Percentiles rank a stretch among this genome's conserved stretches.
Evolutionary conservation across 352 stramenopile genomes (phyloP).

Genomic region (Pythium dissotocum): DNA sequence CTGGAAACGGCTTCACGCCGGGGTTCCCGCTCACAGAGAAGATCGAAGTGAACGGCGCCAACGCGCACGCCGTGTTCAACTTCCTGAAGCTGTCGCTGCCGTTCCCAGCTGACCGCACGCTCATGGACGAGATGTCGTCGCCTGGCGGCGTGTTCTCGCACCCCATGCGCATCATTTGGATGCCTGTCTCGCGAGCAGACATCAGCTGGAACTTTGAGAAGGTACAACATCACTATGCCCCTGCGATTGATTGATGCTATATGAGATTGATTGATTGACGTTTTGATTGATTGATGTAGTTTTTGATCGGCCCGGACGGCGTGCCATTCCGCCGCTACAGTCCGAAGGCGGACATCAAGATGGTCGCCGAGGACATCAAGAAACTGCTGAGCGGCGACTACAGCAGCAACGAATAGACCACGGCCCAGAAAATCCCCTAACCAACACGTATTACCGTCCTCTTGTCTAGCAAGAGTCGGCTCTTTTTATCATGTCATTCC

Average conservation of each 20-base stretch:
- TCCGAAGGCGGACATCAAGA: slow-evolving; percentile 66
- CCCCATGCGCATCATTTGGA: slow-evolving; percentile 85
- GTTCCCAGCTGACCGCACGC: slow-evolving; percentile 68
- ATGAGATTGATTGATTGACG: slow-evolving; percentile 1
- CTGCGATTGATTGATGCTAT: background rate
- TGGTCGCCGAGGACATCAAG: slow-evolving; percentile 66
- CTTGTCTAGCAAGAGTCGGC: background rate
- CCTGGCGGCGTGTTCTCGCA: slow-evolving; percentile 79
- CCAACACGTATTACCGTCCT: slow-evolving; percentile 1
- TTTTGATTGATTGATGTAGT: slow-evolving; percentile 33
- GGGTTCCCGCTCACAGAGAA: slow-evolving; percentile 80
- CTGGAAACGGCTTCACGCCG: slow-evolving; percentile 67
- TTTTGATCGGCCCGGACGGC: slow-evolving; percentile 74
- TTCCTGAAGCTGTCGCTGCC: slow-evolving; percentile 71
- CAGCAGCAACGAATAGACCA: slow-evolving; percentile 14
- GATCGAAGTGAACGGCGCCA: slow-evolving; percentile 77
- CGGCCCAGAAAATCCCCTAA: background rate
- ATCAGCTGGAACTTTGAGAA: slow-evolving; percentile 88
- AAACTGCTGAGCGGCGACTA: slow-evolving; percentile 48
- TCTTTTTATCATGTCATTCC: background rate
- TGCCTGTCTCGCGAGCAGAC: slow-evolving; percentile 77
- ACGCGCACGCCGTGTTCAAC: slow-evolving; percentile 80
- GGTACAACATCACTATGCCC: slow-evolving; percentile 27
- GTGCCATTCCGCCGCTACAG: slow-evolving; percentile 83
- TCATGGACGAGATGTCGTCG: slow-evolving; percentile 79